Evolutionary conservation across 2,329 filamentous ascomycete species (phyloP).

Genomic region (Periglandula ipomoeae): DNA sequence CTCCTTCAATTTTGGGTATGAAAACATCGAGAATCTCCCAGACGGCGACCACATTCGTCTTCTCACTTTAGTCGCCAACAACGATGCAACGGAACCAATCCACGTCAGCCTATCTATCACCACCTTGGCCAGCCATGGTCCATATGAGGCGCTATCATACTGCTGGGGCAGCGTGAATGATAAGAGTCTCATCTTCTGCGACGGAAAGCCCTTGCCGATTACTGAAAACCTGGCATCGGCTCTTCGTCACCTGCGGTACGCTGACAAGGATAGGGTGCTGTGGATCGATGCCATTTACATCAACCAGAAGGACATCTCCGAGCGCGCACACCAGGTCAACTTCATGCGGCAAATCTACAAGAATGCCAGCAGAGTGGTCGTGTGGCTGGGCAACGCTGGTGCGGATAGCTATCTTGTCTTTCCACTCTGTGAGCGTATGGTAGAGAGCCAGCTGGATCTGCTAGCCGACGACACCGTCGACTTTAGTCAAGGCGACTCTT

Average conservation of each 20-base stretch:
- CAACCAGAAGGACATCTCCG: not conserved
- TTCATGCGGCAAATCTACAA: too few relatives aligned
- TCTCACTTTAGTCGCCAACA: slow-evolving; percentile 1
- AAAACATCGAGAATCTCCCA: not conserved
- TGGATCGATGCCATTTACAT: not conserved
- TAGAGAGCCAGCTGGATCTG: not conserved
- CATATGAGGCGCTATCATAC: slow-evolving; percentile 2
- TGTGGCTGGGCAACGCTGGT: not conserved
- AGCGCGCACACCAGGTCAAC: slow-evolving; percentile 4
- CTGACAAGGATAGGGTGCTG: not conserved
- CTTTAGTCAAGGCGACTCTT: not conserved
- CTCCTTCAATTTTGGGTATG: not conserved
- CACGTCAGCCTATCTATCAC: too few relatives aligned
- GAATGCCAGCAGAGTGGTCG: not conserved
- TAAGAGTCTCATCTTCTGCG: slow-evolving; percentile 1
- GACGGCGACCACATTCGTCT: slow-evolving; percentile 5
- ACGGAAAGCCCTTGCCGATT: slow-evolving; percentile 2
- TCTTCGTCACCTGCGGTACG: slow-evolving; percentile 3
- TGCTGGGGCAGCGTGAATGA: slow-evolving; percentile 8
- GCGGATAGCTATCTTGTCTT: slow-evolving; percentile 5
- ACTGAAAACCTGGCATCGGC: slow-evolving; percentile 4
- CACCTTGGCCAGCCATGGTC: too few relatives aligned
- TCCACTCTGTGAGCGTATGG: slow-evolving; percentile 5
- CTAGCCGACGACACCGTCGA: not conserved
- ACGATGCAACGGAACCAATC: slow-evolving; percentile 1